Evolutionary conservation across 164 flowering plant genomes (phyloP).

Genomic region (Echeveria elegans): DNA sequence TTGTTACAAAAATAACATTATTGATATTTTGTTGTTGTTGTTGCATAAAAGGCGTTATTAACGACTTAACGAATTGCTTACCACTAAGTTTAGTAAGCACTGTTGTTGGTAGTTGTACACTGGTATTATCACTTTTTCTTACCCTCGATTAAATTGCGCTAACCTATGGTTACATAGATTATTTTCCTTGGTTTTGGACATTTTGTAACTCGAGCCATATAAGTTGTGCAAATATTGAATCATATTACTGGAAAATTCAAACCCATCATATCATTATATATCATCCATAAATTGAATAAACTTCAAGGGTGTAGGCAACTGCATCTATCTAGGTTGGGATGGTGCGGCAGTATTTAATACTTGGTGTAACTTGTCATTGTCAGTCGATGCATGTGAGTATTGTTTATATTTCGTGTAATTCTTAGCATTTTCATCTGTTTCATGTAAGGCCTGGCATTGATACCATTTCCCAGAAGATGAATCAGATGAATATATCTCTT

Average conservation of each 20-base stretch:
- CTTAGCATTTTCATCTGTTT: background rate
- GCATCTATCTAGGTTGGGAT: background rate
- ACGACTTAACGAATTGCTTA: background rate
- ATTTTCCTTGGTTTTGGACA: background rate
- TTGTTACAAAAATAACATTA: too few species aligned
- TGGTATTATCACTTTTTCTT: background rate
- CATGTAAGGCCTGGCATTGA: conserved; percentile 1
- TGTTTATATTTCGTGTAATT: background rate
- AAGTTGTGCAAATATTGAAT: too few species aligned
- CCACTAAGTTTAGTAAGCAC: background rate
- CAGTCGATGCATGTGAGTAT: background rate
- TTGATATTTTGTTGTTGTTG: too few species aligned
- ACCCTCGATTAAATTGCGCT: background rate
- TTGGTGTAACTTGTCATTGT: background rate
- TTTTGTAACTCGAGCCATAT: too few species aligned
- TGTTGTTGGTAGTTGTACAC: background rate
- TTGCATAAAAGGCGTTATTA: too few species aligned
- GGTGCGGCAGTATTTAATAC: background rate
- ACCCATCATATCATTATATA: too few species aligned
- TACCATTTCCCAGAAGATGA: background rate
- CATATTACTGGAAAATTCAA: too few species aligned
- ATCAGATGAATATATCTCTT: background rate
- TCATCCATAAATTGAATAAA: background rate
- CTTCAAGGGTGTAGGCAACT: background rate
- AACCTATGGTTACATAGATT: background rate